Percentiles rank a stretch among this genome's conserved stretches.
Evolutionary conservation across 495 filamentous ascomycete genomes (phyloP).

Genomic region (Barbatosphaeria neglecta): DNA sequence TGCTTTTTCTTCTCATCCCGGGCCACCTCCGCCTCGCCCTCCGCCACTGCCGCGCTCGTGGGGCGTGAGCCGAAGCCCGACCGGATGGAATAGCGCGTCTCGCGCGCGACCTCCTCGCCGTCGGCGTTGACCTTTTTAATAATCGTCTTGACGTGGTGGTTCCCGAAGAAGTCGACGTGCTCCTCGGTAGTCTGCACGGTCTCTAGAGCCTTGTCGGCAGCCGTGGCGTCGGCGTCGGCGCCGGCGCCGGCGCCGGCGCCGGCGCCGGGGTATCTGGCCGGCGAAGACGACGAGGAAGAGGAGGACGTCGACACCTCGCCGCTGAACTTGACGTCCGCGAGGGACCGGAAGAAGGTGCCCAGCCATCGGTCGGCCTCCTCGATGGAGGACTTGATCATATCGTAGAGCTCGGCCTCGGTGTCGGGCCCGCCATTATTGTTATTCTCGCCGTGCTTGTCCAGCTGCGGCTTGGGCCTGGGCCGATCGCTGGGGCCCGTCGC

Average conservation of each 20-base stretch:
- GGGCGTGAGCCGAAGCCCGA: not conserved
- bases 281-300: not conserved
- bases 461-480: not conserved
- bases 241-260: not conserved
- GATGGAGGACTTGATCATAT: constrained; percentile 2
- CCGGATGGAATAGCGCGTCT: constrained; percentile 3
- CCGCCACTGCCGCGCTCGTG: not conserved
- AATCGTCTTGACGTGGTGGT: constrained; percentile 3
- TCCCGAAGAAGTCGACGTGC: constrained; percentile 3
- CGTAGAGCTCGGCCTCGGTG: constrained; percentile 8
- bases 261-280: not conserved
- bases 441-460: not conserved
- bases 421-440: constrained; percentile 8
- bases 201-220: not conserved
- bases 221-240: not conserved
- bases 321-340: not conserved
- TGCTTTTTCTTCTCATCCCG: not conserved
- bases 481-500: not conserved
- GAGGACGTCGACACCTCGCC: not conserved
- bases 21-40: not conserved
- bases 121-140: constrained; percentile 2
- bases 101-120: constrained; percentile 3
- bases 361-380: not conserved
- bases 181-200: constrained; percentile 5
- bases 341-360: not conserved